Percentiles rank a stretch among this genome's conserved stretches.
phyloP scores from a whole-genome alignment of 345 rosid species.

The Litchi chinensis region DNA sequence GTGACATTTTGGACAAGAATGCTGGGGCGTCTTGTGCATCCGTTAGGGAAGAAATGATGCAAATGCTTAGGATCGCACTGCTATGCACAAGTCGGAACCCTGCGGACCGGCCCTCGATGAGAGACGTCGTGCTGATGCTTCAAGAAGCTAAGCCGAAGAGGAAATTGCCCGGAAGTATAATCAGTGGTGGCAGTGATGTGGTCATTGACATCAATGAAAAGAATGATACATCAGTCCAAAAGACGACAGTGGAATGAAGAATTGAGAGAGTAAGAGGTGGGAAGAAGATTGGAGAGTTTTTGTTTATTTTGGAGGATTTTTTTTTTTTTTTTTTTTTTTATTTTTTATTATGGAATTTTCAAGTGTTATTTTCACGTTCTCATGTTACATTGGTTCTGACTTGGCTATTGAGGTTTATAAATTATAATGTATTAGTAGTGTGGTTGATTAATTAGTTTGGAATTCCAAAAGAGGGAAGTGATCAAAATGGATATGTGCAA shows the following conservation, averaged over 20 bases:
- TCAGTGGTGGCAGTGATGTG: constrained; percentile 21
- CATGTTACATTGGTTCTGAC: constrained; percentile 21
- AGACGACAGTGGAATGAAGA: constrained; percentile 49
- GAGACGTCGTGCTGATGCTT: constrained; percentile 91
- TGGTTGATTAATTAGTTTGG: background rate
- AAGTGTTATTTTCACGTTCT: constrained; percentile 27
- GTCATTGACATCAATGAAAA: constrained; percentile 27
- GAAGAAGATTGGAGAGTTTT: too few species aligned
- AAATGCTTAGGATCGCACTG: constrained; percentile 79
- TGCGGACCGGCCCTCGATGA: constrained; percentile 91
- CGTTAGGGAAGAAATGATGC: constrained; percentile 88
- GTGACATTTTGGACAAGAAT: constrained; percentile 66
- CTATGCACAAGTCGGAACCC: constrained; percentile 83
- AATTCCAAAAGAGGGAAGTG: background rate
- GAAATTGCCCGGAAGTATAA: constrained; percentile 48
- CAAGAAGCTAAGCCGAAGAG: constrained; percentile 93
- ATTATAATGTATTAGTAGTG: background rate
- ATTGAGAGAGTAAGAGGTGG: too few species aligned
- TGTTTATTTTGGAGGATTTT: too few species aligned
- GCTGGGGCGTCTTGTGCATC: constrained; percentile 72
- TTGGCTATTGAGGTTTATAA: constrained; percentile 14
- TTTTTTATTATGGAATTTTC: constrained; percentile 28
- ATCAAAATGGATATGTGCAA: background rate
- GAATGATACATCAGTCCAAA: constrained; percentile 37
- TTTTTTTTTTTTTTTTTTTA: background rate